phyloP scores from a whole-genome alignment of 208 protist species.

The Trypanosoma avium region DNA sequence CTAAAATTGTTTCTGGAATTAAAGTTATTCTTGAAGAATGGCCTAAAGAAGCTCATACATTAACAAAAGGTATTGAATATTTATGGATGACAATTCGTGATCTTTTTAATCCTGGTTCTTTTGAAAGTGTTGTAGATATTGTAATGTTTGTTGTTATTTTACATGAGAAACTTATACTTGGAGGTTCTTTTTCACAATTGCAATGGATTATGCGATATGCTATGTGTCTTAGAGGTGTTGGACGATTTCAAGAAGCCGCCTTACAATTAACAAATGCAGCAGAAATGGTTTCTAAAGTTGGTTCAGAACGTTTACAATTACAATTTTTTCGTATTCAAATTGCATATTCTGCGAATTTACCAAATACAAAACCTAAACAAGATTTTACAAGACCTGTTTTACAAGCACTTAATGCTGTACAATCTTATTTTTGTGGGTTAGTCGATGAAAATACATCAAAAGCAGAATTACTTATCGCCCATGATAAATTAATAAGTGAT shows the following conservation, averaged over 20 bases:
- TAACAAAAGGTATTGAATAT: conserved; percentile 51
- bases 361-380: conserved; percentile 14
- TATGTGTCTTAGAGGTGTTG: conserved; percentile 51
- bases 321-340: conserved; percentile 64
- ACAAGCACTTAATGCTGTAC: conserved; percentile 22
- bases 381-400: conserved; percentile 27
- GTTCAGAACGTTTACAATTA: conserved; percentile 66
- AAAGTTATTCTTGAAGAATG: conserved; percentile 66
- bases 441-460: conserved; percentile 14
- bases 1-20: conserved; percentile 55
- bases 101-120: conserved; percentile 46
- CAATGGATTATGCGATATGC: conserved; percentile 78
- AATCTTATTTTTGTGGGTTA: conserved; percentile 33
- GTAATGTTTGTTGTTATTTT: conserved; percentile 59
- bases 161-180: conserved; percentile 69
- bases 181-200: conserved; percentile 57
- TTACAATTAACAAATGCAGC: conserved; percentile 39
- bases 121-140: conserved; percentile 56
- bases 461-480: conserved; percentile 17
- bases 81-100: conserved; percentile 57
- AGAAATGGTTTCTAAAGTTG: conserved; percentile 45
- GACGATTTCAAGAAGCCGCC: conserved; percentile 46
- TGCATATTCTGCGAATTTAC: conserved; percentile 9
- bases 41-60: conserved; percentile 48
- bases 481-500: conserved; percentile 28